phyloP scores from a whole-genome alignment of 345 rosid genomes.

The Linum usitatissimum region DNA sequence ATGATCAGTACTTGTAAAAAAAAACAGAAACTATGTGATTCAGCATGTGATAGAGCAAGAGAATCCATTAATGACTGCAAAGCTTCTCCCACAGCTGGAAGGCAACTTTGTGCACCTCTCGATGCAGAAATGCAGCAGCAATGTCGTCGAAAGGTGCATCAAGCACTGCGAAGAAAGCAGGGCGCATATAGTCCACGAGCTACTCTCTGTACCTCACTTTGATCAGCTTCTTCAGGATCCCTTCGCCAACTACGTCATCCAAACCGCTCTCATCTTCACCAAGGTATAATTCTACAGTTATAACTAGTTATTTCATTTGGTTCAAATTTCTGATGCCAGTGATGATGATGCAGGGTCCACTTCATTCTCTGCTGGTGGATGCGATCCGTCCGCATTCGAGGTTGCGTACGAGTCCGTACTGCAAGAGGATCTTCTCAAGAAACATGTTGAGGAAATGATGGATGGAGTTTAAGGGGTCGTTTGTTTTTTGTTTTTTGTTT shows the following conservation, averaged over 20 bases:
- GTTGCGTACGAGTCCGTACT: conserved; percentile 49
- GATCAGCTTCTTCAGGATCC: conserved; percentile 66
- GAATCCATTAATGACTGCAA: conserved; percentile 23
- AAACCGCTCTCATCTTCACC: conserved; percentile 49
- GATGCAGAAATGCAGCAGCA: conserved; percentile 63
- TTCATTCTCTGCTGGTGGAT: conserved; percentile 35
- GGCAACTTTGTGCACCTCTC: conserved; percentile 51
- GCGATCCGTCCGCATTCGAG: conserved; percentile 33
- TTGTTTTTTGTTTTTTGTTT: too few species aligned
- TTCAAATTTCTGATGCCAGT: background rate
- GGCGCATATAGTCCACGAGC: conserved; percentile 39
- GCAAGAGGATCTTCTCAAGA: conserved; percentile 63
- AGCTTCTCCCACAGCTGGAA: conserved; percentile 36
- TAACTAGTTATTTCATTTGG: too few species aligned
- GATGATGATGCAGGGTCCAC: conserved; percentile 32
- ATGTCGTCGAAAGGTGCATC: conserved; percentile 65
- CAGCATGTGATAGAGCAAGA: conserved; percentile 54
- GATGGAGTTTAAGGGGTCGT: background rate
- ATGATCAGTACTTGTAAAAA: conserved; percentile 1
- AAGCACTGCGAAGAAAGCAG: conserved; percentile 39
- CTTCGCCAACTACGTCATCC: conserved; percentile 67
- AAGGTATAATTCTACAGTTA: conserved; percentile 12
- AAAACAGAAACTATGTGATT: conserved; percentile 62
- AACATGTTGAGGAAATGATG: conserved; percentile 43
- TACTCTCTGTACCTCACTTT: conserved; percentile 41